These are phyloP conservation scores for Ophiostoma pallidulum DNA, from an alignment of 2,329 filamentous ascomycete species.

Conservation along the genomic window DNA sequence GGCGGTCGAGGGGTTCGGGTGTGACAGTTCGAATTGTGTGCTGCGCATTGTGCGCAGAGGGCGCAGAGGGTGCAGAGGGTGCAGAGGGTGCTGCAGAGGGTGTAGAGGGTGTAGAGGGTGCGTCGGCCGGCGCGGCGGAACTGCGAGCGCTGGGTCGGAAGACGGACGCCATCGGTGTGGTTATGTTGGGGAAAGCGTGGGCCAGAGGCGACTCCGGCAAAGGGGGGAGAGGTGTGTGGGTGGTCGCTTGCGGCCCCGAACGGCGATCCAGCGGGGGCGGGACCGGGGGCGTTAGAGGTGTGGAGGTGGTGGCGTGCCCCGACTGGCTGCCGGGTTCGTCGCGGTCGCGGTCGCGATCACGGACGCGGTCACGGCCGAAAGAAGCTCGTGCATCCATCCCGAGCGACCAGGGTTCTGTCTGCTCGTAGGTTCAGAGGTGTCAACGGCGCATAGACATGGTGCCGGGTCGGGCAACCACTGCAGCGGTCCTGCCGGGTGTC, in stretches of 20 bases:
- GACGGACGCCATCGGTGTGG: slow-evolving; percentile 11
- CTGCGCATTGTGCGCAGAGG: slow-evolving; percentile 20
- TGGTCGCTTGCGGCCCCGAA: neutral
- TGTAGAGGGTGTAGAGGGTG: neutral
- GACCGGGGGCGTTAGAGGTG: slow-evolving; percentile 8
- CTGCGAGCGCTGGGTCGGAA: slow-evolving; percentile 19
- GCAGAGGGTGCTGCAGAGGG: too few relatives aligned
- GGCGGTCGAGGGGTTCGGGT: slow-evolving; percentile 43
- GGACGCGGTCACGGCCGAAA: slow-evolving; percentile 18
- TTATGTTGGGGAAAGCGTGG: slow-evolving; percentile 18
- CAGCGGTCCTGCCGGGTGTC: neutral
- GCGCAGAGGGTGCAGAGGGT: neutral
- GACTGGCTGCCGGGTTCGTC: neutral
- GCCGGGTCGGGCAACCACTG: neutral
- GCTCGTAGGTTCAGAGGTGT: neutral
- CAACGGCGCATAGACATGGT: neutral
- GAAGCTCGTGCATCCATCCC: slow-evolving; percentile 22
- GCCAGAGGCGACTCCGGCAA: slow-evolving; percentile 21
- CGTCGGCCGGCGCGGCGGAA: neutral
- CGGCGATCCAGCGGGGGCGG: slow-evolving; percentile 13
- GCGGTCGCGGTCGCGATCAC: slow-evolving; percentile 13
- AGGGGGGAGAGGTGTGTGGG: slow-evolving; percentile 15
- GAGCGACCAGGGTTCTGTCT: slow-evolving; percentile 10
- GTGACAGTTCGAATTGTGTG: slow-evolving; percentile 55
- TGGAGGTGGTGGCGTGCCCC: slow-evolving; percentile 2